Base-by-base conservation (phyloP, 78 protist species). In the Dictyostelium capitatum region DNA sequence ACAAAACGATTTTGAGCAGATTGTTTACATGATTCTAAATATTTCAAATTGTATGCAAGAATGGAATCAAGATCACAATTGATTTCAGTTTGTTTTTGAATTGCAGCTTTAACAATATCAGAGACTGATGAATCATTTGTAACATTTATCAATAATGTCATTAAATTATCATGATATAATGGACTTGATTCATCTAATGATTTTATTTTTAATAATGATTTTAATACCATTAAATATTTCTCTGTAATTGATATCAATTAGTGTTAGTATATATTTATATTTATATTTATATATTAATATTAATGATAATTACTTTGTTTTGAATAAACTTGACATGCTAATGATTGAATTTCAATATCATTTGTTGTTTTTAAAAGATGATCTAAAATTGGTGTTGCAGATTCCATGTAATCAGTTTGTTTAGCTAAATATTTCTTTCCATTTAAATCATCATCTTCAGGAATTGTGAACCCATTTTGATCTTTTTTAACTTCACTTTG, bases 301-400 rank as follows among this genome's bases (percentile, higher is more conserved):
- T 15, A 62, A 25, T 7, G 56, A 9, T 30, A 50, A 25, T 72
- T 51, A 12, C 78, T 69, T 43, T 32, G 28, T 10, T 37, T 7
- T 19, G 79, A n/a, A 65, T 77, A 64, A 11, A 57, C 12, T 77
- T 87, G 82, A 37, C 84, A 77, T 11, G 93, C 83, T 6, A 87
- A 57, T 20, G 37, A 51, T n/a, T 87, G 83, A 62, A 23, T 64
- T 51, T 56, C 75, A 23, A 87, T 50, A 30, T 70, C 67, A 28
- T 74, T 43, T 59, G 80, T 41, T 37, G 19, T 64, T 77, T 87
- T 87, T 2, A 87, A 32, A 7, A 87, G 28, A n/a, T 32, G 57
- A 10, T 87, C 69, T 10, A 87, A 10, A 46, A 75, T 77, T 37
- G 30, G 23, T 6, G 17, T 30, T 10, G 93, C 84, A 30, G 75